Evolutionary conservation across 2,329 filamentous ascomycete species (phyloP), one percentile per base, ranked within the genome.

Genomic region (Diaporthe sp.): DNA sequence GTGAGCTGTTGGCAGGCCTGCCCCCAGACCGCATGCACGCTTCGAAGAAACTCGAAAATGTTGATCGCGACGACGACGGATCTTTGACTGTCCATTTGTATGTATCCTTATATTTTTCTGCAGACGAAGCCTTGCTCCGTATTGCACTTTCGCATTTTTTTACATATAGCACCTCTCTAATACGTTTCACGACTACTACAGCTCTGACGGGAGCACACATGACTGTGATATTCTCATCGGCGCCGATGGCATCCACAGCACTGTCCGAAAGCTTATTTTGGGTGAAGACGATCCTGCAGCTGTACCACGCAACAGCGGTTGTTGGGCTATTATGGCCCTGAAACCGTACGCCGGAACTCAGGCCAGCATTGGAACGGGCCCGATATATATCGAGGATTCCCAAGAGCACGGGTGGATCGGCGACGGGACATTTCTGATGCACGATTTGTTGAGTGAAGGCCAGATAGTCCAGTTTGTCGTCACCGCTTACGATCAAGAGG

Each of bases 161-260:
- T 4, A 22, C 2, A 47, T 22, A 1, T 47, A 8, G 19, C 44
- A 47, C 8, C n/a, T 47, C 4, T 47, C 19, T 22, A 47, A 47
- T 19, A 8, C 17, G 4, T 7, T 47, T 6, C n/a, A 47, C 3
- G n/a, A 47, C 4, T 7, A 22, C 9, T 6, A 47, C 10, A 47
- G 44, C 9, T 47, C 77, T 1, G 79, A 79, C 37, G 75, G 73
- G 2, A 79, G 69, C 5, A 78, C 74, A 1, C 76, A 79, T 50
- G 77, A 79, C 4, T 79, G 82, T 22, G 82, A 85, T 71, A 77
- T 84, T n/a, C 79, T 85, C 22, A 77, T 85, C 56, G 83, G 82
- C 1, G 82, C 82, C 17, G 84, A 85, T 71, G 83, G 84, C n/a
- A 82, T 85, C 12, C 82, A 82, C 44, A 85, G 83, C 37, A 79